A percentile compares a stretch with the other conserved stretches of the same genome.
These are phyloP conservation scores for Jatropha podagrica DNA, from an alignment of 441 rosid genomes.

Conservation along the genomic window DNA sequence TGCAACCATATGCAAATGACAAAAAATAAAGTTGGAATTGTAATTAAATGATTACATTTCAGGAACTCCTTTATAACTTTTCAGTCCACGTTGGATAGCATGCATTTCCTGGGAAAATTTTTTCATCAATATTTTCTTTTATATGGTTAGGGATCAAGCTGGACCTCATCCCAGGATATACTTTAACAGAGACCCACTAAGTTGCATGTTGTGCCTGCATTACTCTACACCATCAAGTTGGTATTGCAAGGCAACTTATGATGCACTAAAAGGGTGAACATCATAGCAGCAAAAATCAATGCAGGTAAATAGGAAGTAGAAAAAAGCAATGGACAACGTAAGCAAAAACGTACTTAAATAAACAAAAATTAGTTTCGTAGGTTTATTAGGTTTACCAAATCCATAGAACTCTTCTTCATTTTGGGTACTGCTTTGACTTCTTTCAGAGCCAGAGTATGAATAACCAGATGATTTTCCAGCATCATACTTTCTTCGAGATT, in stretches of 20 bases:
- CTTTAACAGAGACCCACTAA: background rate
- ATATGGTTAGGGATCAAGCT: background rate
- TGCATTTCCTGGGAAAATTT: background rate
- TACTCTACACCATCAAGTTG: background rate
- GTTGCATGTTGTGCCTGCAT: background rate
- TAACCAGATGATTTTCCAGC: constrained; percentile 59
- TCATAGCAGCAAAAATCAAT: background rate
- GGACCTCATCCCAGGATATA: background rate
- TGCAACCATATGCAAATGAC: background rate
- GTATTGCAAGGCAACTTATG: background rate
- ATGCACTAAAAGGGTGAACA: background rate
- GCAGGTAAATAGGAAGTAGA: background rate
- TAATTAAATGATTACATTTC: background rate
- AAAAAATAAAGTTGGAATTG: background rate
- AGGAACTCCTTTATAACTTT: background rate
- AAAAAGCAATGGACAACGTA: background rate
- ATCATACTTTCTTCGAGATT: constrained; percentile 54
- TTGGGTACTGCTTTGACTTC: constrained; percentile 34
- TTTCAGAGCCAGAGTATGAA: constrained; percentile 53
- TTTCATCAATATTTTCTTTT: background rate
- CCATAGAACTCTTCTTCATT: constrained; percentile 89
- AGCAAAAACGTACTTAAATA: background rate
- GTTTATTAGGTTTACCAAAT: constrained; percentile 56
- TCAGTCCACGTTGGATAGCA: background rate
- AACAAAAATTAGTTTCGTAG: background rate